Evolutionary conservation across 495 filamentous ascomycete genomes (phyloP), one percentile per base, ranked within the genome.

Genomic region (Podospora appendiculata): DNA sequence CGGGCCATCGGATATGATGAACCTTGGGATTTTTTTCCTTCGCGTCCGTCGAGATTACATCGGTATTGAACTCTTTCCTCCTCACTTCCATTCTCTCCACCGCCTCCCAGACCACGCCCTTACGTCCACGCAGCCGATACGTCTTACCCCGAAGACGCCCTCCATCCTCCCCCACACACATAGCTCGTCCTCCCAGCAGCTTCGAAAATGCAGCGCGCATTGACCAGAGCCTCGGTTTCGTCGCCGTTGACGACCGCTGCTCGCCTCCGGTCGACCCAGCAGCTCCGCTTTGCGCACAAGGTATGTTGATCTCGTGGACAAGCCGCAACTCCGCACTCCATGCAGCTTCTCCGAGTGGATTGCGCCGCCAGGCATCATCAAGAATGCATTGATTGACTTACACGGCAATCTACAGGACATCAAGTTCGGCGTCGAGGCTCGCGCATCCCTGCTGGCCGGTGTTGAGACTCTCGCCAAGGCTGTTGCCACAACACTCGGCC

Each of bases 401-500:
- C 48, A 38, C 9, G 14, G 3, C 5, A 45, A 43, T 49, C 32
- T 40, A 40, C 64, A 96, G 92, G 93, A 98, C 67, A 80, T 98
- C 64, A 96, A 95, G 78, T 98, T 98, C 63, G 94, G 93, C 61
- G 93, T 96, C 56, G 94, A 98, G 64, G 93, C 79, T 64, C 84
- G 93, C 61, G 88, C 90, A 63, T 70, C 88, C 58, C 83, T 98
- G 49, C 84, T 98, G 61, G 82, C 85, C 64, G 93, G 93, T 81
- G 91, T 97, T 50, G 93, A 98, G 69, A 96, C 94, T 54, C 83
- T 98, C 42, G 90, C 94, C 58, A 94, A 86, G 76, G 93, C 93
- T 51, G 93, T 98, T 51, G 88, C 93, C 41, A 96, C 94, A 53
- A 98, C 93, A 54, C 80, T 98, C 40, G 93, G 93, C 49, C 93